Base-by-base conservation (phyloP, 2,329 filamentous ascomycete genomes). In the Fusarium algeriense region DNA sequence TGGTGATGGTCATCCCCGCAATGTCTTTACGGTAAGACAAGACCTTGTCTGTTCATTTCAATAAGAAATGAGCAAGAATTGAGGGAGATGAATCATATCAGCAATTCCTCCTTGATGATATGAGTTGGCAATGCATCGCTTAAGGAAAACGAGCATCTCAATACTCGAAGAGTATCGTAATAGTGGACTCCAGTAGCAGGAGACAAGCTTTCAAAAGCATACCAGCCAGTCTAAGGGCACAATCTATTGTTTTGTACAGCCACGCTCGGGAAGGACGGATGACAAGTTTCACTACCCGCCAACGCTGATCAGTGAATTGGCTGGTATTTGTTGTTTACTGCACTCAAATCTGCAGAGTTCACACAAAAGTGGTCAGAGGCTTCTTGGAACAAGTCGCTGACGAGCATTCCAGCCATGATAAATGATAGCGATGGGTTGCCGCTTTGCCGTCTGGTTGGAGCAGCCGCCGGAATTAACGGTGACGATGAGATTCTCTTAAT, bases 231-330 rank as follows among this genome's bases (percentile, higher is more conserved):
- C 19, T 55, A 37, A 20, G 23, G 41, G 32, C 38, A 59, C 54
- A 62, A 62, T 59, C 55, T 34, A 58, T 72, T 67, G 53, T 53
- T 61, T 59, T 59, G 61, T 67, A 73, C 69, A 72, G 69, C 69
- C 69, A 72, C 69, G 28, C 69, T 73, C 69, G 69, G 69, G 46
- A 67, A 38, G 46, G 37, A 73, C 66, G 66, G 69, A 73, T 54
- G 61, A 64, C 54, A 54, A 50, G 64, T 67, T 67, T 67, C 60
- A 56, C 44, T 56, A 69, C 54, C 41, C 49, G 53, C 69, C 52
- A 59, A 45, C 43, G 48, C 56, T 40, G 57, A 59, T 54, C 56
- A 61, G 69, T 63, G 34, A 41, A 52, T 44, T 58, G 60, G 60
- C 49, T 59, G 38, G 28, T 44, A 48, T 62, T 64, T 38, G 41